phyloP scores from a whole-genome alignment of 257 asterid species.

The Penstemon newberryi region DNA sequence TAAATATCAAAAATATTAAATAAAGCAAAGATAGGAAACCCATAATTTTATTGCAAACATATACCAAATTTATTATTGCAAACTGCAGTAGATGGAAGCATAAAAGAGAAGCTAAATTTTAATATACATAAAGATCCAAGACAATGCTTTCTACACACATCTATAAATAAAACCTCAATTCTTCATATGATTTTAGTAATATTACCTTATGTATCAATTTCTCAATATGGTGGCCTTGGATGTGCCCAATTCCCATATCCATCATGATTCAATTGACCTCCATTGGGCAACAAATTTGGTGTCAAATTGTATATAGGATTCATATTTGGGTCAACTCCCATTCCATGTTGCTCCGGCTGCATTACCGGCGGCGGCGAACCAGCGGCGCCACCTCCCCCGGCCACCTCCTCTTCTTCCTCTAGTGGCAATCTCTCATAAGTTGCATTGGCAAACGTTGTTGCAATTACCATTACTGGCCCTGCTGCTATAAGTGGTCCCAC shows the following conservation, averaged over 20 bases:
- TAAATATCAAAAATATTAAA: background rate
- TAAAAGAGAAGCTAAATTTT: background rate
- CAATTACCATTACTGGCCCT: slow-evolving; percentile 47
- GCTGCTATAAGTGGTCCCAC: slow-evolving; percentile 46
- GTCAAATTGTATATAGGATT: slow-evolving; percentile 34
- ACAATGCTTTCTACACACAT: background rate
- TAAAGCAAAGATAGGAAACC: background rate
- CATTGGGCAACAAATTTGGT: slow-evolving; percentile 43
- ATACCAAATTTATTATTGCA: slow-evolving; percentile 4
- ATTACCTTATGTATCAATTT: background rate
- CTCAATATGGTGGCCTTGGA: slow-evolving; percentile 37
- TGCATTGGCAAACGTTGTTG: slow-evolving; percentile 44
- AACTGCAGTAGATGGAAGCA: background rate
- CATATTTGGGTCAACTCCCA: slow-evolving; percentile 27
- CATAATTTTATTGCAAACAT: background rate
- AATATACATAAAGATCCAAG: slow-evolving; percentile 24
- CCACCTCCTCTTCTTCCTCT: slow-evolving; percentile 45
- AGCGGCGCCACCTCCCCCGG: slow-evolving; percentile 23
- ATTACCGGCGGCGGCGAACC: slow-evolving; percentile 38
- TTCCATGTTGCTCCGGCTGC: slow-evolving; percentile 32
- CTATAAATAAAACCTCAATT: background rate
- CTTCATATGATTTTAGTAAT: background rate
- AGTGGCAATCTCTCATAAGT: slow-evolving; percentile 47
- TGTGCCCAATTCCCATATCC: slow-evolving; percentile 45
- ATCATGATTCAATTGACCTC: slow-evolving; percentile 48